Percentiles rank a stretch among this genome's conserved stretches.
phyloP scores from a whole-genome alignment of 176 grass and related monocot species.

The Otatea glauca region DNA sequence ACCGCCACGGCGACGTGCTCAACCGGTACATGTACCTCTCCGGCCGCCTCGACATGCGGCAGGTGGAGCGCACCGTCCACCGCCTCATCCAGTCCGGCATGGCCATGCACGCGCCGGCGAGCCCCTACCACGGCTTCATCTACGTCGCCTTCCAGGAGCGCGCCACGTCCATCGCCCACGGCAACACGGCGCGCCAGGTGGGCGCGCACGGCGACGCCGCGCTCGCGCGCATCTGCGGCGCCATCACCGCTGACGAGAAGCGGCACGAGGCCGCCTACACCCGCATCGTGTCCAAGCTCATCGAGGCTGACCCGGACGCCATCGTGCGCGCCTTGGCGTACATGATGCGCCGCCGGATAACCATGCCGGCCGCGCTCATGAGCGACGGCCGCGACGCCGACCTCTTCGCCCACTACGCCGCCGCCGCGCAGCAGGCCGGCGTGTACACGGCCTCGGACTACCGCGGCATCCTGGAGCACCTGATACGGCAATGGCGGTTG shows the following conservation, averaged over 20 bases:
- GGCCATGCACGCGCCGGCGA: slow-evolving; percentile 46
- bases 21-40: slow-evolving; percentile 85
- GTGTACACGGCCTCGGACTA: slow-evolving; percentile 72
- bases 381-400: slow-evolving; percentile 61
- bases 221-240: slow-evolving; percentile 70
- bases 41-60: slow-evolving; percentile 76
- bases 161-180: slow-evolving; percentile 76
- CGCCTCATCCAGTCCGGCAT: slow-evolving; percentile 70
- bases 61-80: slow-evolving; percentile 80
- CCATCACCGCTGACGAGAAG: slow-evolving; percentile 77
- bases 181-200: slow-evolving; percentile 74
- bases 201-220: slow-evolving; percentile 51
- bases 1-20: slow-evolving; percentile 87
- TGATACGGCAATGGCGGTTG: slow-evolving; percentile 65
- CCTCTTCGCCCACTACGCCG: slow-evolving; percentile 63
- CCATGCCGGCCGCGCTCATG: slow-evolving; percentile 82
- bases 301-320: slow-evolving; percentile 64
- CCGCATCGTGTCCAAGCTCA: slow-evolving; percentile 63
- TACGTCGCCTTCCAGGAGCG: slow-evolving; percentile 95
- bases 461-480: slow-evolving; percentile 65
- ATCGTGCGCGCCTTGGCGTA: slow-evolving; percentile 61
- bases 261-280: slow-evolving; percentile 80
- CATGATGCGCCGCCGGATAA: slow-evolving; percentile 88
- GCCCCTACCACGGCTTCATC: slow-evolving; percentile 68
- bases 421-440: slow-evolving; percentile 50